Percentiles rank a stretch among this genome's conserved stretches.
Evolutionary conservation across 2,329 filamentous ascomycete species (phyloP).

Genomic region (Beauveria rudraprayagi): DNA sequence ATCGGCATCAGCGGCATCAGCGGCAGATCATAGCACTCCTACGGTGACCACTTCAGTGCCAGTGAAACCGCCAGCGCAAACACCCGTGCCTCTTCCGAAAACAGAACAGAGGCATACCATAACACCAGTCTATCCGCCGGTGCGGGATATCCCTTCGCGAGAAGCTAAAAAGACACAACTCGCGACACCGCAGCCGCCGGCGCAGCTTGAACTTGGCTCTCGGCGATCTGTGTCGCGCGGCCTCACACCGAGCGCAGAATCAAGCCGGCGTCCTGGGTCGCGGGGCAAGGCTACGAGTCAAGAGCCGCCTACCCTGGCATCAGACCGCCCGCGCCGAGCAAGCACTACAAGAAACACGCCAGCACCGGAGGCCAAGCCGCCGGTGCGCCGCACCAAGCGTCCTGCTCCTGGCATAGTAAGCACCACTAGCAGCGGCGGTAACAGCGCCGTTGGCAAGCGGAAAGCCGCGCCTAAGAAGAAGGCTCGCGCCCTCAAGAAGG

Average conservation of each 20-base stretch:
- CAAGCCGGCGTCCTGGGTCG: conserved; percentile 39
- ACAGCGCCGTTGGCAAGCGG: conserved; percentile 62
- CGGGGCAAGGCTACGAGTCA: conserved; percentile 45
- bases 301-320: conserved; percentile 41
- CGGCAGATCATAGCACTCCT: conserved; percentile 19
- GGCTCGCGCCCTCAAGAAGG: conserved; percentile 40
- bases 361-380: conserved; percentile 38
- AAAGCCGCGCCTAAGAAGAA: conserved; percentile 64
- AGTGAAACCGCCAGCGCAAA: conserved; percentile 26
- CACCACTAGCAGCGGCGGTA: conserved; percentile 51
- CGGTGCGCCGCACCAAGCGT: conserved; percentile 55
- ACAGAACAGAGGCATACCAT: conserved; percentile 21
- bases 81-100: conserved; percentile 29
- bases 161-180: conserved; percentile 22
- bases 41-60: conserved; percentile 22
- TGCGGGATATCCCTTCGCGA: conserved; percentile 19
- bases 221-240: conserved; percentile 27
- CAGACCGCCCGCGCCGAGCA: conserved; percentile 46
- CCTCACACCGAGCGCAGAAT: conserved; percentile 27
- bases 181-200: not conserved
- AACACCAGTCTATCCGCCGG: conserved; percentile 25
- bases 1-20: conserved; percentile 22
- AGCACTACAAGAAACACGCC: conserved; percentile 52
- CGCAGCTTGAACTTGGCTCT: conserved; percentile 18
- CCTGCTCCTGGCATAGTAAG: conserved; percentile 67